phyloP scores from a whole-genome alignment of 495 filamentous ascomycete genomes.

The Hyaloscypha hepaticicola region DNA sequence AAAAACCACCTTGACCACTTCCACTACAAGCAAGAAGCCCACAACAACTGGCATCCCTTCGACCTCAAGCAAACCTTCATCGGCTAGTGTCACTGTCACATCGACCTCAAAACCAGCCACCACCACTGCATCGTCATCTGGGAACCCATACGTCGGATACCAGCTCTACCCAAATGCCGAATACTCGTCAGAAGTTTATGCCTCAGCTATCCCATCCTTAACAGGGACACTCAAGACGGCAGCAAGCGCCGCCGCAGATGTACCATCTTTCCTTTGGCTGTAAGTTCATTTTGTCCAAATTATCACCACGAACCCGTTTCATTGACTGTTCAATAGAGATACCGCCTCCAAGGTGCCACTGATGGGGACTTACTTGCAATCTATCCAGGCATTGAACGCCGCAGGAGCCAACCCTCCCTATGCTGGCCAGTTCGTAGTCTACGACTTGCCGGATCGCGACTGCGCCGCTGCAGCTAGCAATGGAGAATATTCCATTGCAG shows the following conservation, averaged over 20 bases:
- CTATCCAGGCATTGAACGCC: conserved; percentile 45
- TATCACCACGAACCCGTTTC: not conserved
- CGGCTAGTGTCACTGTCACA: not conserved
- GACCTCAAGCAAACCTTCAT: not conserved
- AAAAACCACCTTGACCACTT: not conserved
- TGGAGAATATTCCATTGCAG: conserved; percentile 61
- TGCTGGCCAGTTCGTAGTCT: conserved; percentile 60
- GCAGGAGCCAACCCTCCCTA: conserved; percentile 48
- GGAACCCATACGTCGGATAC: conserved; percentile 50
- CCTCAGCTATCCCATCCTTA: conserved; percentile 49
- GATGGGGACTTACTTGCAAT: conserved; percentile 45
- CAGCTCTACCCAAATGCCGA: conserved; percentile 53
- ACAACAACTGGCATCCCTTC: not conserved
- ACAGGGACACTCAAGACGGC: conserved; percentile 37
- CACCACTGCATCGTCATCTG: conserved; percentile 31
- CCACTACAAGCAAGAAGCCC: not conserved
- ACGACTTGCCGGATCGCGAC: conserved; percentile 76
- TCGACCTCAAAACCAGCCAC: not conserved
- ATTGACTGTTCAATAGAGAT: conserved; percentile 34
- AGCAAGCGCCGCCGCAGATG: conserved; percentile 48
- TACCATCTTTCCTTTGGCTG: conserved; percentile 62
- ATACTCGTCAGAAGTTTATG: conserved; percentile 53
- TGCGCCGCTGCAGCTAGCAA: conserved; percentile 76
- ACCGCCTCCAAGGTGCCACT: conserved; percentile 46
- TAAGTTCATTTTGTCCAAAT: conserved; percentile 32